Evolutionary conservation across 345 rosid genomes (phyloP).

Genomic region (Bruguiera parviflora): DNA sequence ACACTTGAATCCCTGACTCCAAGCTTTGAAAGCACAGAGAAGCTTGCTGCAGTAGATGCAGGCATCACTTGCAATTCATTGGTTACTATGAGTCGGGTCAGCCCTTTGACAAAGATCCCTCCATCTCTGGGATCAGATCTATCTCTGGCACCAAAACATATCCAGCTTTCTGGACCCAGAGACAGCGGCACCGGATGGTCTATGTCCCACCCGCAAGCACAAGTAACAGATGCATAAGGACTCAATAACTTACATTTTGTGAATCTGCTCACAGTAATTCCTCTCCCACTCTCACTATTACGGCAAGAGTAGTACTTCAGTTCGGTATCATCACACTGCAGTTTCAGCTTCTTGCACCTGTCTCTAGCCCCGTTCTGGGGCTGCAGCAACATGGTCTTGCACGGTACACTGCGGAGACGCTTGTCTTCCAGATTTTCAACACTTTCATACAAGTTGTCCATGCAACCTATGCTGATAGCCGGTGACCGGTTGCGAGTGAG

Average conservation of each 20-base stretch:
- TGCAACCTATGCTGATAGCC: conserved; percentile 3
- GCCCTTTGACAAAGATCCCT: conserved; percentile 24
- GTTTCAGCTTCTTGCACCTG: conserved; percentile 15
- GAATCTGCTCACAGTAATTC: no score
- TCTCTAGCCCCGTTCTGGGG: conserved; percentile 15
- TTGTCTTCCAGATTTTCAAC: conserved; percentile 2
- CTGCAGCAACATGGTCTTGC: conserved; percentile 20
- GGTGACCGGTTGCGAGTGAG: not conserved
- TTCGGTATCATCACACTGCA: not conserved
- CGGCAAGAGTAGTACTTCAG: not conserved
- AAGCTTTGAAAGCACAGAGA: conserved; percentile 13
- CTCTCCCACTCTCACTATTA: no score
- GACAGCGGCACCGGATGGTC: not conserved
- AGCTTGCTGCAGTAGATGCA: conserved; percentile 3
- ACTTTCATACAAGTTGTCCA: conserved; percentile 9
- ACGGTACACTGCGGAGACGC: not conserved
- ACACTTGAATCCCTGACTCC: conserved; percentile 6
- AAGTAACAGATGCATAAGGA: not conserved
- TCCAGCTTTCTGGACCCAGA: no score
- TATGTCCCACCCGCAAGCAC: conserved; percentile 5
- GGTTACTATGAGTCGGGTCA: not conserved
- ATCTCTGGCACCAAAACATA: no score
- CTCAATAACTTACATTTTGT: not conserved
- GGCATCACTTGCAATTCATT: conserved; percentile 21
- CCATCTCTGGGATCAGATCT: not conserved